Conservation (phyloP, 371 early-diverging fungal species). For the Mortierella sp. region DNA sequence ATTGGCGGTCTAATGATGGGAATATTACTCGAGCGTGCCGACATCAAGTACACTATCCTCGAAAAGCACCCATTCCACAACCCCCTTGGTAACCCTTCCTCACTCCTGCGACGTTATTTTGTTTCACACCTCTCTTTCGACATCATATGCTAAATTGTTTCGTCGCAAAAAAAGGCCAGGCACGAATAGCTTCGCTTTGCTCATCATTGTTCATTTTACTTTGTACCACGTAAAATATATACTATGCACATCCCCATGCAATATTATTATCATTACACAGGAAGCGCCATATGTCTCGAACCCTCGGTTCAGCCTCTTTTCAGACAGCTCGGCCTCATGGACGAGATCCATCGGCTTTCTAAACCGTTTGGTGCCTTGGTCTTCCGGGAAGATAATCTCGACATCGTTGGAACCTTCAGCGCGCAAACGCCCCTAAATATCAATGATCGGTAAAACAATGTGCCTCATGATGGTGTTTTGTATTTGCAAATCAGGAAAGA, state of each 20-base stretch:
- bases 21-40: constrained; percentile 31
- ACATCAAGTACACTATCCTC: constrained; percentile 29
- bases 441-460: constrained; percentile 33
- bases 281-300: constrained; percentile 40
- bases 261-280: constrained; percentile 6
- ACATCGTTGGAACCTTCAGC: constrained; percentile 19
- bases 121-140: background rate
- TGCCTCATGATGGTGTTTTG: background rate
- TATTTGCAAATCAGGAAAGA: background rate
- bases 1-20: constrained; percentile 33
- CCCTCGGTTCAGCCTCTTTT: constrained; percentile 36
- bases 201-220: constrained; percentile 8
- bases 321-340: constrained; percentile 33
- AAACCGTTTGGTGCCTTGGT: constrained; percentile 41
- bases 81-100: constrained; percentile 22
- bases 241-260: background rate
- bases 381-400: constrained; percentile 24
- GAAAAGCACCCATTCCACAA: constrained; percentile 28
- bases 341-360: constrained; percentile 24
- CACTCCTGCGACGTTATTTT: background rate
- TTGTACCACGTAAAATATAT: background rate
- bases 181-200: background rate
- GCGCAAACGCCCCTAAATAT: constrained; percentile 23
- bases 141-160: background rate
- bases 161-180: background rate